Conservation (phyloP, 305 asterid genomes). For the Fraxinus xanthoxyloides region DNA sequence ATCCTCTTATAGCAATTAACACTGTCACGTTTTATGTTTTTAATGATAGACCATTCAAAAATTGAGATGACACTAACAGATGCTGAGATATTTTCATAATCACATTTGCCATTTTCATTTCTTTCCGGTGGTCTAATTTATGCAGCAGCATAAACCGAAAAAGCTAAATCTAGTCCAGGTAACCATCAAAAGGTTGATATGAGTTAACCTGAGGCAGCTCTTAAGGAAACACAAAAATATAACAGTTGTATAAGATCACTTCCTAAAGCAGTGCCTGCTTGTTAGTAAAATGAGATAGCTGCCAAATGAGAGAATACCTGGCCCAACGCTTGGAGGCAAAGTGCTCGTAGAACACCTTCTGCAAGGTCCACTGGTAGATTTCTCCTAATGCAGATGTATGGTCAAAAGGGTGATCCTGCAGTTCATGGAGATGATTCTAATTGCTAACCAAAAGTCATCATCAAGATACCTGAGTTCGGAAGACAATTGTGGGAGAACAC, state of each 20-base stretch:
- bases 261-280: neutral
- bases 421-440: constrained; percentile 13
- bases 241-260: neutral
- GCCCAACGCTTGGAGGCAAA: constrained; percentile 53
- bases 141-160: neutral
- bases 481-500: constrained; percentile 87
- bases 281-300: constrained; percentile 10
- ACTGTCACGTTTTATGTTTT: neutral
- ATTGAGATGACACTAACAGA: neutral
- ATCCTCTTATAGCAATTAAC: neutral
- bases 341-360: constrained; percentile 48
- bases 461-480: constrained; percentile 66
- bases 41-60: neutral
- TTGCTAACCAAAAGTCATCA: constrained; percentile 20
- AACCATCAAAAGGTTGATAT: neutral
- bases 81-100: neutral
- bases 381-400: constrained; percentile 38
- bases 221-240: neutral
- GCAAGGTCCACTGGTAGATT: constrained; percentile 53
- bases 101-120: neutral
- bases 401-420: constrained; percentile 8
- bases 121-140: neutral
- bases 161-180: neutral
- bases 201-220: neutral
- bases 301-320: constrained; percentile 33